Percentiles rank a stretch among this genome's conserved stretches.
Conservation (phyloP, 169 alveolate species). For the Cyclospora cayetanensis region DNA sequence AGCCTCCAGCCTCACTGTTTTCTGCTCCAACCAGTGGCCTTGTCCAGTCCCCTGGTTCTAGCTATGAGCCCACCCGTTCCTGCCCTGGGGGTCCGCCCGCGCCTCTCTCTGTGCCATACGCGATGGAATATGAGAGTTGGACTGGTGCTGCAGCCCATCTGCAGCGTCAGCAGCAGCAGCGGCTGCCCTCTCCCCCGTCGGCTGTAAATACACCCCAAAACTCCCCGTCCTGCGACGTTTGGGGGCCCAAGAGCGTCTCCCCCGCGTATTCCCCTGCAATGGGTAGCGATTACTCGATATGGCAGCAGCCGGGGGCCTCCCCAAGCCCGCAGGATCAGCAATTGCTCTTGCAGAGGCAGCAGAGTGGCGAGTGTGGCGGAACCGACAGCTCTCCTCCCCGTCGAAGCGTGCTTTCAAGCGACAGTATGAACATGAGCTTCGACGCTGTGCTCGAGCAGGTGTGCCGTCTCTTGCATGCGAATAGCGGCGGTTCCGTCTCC, state of each 20-base stretch:
- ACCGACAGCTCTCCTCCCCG: not conserved
- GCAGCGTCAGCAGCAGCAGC: conserved; percentile 45
- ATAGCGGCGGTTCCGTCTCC: not conserved
- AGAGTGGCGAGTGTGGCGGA: not conserved
- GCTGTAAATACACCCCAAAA: conserved; percentile 45
- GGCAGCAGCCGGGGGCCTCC: conserved; percentile 25
- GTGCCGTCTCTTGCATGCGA: not conserved
- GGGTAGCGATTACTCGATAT: not conserved
- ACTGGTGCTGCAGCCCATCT: conserved; percentile 36
- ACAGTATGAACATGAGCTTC: conserved; percentile 6
- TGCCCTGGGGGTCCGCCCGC: not conserved
- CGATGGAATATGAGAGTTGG: conserved; percentile 35
- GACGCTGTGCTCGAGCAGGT: conserved; percentile 23
- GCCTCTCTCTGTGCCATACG: not conserved
- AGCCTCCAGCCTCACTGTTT: conserved; percentile 7
- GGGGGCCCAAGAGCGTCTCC: conserved; percentile 31
- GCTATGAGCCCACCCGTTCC: not conserved
- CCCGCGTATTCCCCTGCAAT: conserved; percentile 19
- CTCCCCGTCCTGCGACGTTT: conserved; percentile 33
- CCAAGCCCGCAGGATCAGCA: conserved; percentile 1
- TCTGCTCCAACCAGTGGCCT: not conserved
- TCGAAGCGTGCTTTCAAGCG: conserved; percentile 23
- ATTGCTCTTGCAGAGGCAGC: conserved; percentile 37
- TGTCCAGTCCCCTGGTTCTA: not conserved
- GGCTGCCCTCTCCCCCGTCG: conserved; percentile 34